phyloP scores from a whole-genome alignment of 2,329 filamentous ascomycete species.

The Neobulgaria alba region DNA sequence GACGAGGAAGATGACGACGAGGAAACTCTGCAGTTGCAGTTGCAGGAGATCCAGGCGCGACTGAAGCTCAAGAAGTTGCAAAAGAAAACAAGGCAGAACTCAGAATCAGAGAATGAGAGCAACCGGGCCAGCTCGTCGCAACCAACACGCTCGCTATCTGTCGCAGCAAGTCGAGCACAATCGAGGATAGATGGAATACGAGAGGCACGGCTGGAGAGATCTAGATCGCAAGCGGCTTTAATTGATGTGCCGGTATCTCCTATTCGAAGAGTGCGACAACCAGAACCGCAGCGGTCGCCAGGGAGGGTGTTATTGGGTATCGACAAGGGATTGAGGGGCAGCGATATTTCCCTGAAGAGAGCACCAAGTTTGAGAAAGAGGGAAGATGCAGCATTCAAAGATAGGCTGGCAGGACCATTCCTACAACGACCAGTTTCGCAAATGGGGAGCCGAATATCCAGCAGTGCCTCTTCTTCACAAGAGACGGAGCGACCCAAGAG shows the following conservation, averaged over 20 bases:
- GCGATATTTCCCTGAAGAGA: conserved; percentile 76
- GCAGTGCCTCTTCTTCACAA: conserved; percentile 12
- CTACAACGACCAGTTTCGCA: conserved; percentile 35
- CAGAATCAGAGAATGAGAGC: conserved; percentile 20
- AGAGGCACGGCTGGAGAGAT: conserved; percentile 20
- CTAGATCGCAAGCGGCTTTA: conserved; percentile 29
- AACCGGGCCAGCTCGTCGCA: conserved; percentile 10
- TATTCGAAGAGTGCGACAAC: conserved; percentile 49
- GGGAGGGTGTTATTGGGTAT: conserved; percentile 76
- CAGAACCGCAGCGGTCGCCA: conserved; percentile 59
- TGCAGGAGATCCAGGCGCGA: conserved; percentile 82
- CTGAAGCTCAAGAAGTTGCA: conserved; percentile 83
- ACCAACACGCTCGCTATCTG: conserved; percentile 18
- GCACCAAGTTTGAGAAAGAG: conserved; percentile 43
- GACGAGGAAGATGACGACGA: conserved; percentile 70
- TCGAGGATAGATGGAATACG: conserved; percentile 21
- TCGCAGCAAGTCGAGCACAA: conserved; percentile 19
- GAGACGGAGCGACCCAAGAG: conserved; percentile 37
- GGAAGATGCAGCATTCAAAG: conserved; percentile 22
- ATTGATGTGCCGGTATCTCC: conserved; percentile 72
- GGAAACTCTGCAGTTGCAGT: conserved; percentile 76
- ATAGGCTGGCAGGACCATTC: conserved; percentile 32
- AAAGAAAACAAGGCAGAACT: conserved; percentile 40
- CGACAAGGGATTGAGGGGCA: conserved; percentile 74
- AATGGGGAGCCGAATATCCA: conserved; percentile 14